Base-by-base conservation (phyloP, 129 eudicot species). In the Dittrichia graveolens region DNA sequence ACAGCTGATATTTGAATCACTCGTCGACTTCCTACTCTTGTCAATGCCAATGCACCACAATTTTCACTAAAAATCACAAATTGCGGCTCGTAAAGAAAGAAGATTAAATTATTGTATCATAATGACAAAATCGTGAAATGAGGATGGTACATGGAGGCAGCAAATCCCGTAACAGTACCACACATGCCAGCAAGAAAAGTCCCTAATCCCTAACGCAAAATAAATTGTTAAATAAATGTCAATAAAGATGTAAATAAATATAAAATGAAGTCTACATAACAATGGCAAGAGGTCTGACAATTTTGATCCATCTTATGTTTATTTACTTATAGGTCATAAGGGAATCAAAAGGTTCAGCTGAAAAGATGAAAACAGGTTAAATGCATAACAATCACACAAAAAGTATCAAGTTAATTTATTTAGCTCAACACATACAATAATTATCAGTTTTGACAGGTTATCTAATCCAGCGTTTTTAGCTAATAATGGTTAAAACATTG, bases 1-100 rank as follows among this genome's bases (percentile, higher is more conserved):
- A 74, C 79, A 4, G 97, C 76, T 60, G 95, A 81, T 79, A 87
- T 79, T 62, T 91, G 91, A 74, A 82, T 74, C 16, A 85, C 89
- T 15, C 83, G 83, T 69, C 95, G 74, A 56, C 91, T 91, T 63
- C 95, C 95, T 48, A 83, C 85, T 81, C 76, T 83, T 71, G 95
- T 91, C 40, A 85, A 48, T 42, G 91, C 97, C 82, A 87, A 78
- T 8, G 88, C 78, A 38, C 95, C 95, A 35, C 85, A 85, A 82
- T 85, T 90, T 81, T 90, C 95, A 18, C 96, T 90, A 74, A 35
- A 72, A 60, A 49, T 37, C 66, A 52, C 11, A 44, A 4, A 67
- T 59, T 19, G 13, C 46, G 37, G 6, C 46, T 57, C 52, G 31
- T n/a, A 7, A 49, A 49, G 9, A 19, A 7, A 34, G 16, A 31